Percentiles rank a stretch among this genome's conserved stretches.
Evolutionary conservation across 1,139 yeast species (phyloP).

Genomic region (Pichia sp.): DNA sequence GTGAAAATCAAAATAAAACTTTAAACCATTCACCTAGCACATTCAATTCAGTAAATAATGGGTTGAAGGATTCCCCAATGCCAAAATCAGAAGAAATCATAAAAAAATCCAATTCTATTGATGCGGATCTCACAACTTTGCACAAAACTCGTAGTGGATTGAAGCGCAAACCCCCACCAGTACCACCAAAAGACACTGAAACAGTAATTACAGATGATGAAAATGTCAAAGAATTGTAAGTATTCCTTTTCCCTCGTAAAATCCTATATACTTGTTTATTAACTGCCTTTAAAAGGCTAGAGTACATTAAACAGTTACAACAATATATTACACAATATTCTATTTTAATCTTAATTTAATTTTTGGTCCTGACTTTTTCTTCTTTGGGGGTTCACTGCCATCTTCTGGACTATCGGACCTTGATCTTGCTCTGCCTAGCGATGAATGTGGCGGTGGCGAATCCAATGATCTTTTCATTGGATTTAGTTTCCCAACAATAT

Average conservation of each 20-base stretch:
- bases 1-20: not conserved
- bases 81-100: not conserved
- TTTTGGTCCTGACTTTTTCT: conserved; percentile 10
- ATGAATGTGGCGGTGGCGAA: conserved; percentile 1
- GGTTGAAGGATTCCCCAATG: conserved; percentile 2
- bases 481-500: conserved; percentile 3
- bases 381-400: not conserved
- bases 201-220: not conserved
- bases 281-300: not conserved
- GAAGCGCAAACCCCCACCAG: conserved; percentile 4
- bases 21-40: not conserved
- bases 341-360: conserved; percentile 20
- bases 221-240: not conserved
- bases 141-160: not conserved
- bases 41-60: not conserved
- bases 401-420: conserved; percentile 1
- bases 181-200: conserved; percentile 3
- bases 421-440: conserved; percentile 4
- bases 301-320: not conserved
- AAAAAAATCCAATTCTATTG: not conserved
- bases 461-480: conserved; percentile 3
- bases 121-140: not conserved
- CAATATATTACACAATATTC: not conserved
- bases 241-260: not conserved
- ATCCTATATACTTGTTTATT: not conserved